Conservation (phyloP, 2,329 filamentous ascomycete species). For the Endoconidiophora laricicola region DNA sequence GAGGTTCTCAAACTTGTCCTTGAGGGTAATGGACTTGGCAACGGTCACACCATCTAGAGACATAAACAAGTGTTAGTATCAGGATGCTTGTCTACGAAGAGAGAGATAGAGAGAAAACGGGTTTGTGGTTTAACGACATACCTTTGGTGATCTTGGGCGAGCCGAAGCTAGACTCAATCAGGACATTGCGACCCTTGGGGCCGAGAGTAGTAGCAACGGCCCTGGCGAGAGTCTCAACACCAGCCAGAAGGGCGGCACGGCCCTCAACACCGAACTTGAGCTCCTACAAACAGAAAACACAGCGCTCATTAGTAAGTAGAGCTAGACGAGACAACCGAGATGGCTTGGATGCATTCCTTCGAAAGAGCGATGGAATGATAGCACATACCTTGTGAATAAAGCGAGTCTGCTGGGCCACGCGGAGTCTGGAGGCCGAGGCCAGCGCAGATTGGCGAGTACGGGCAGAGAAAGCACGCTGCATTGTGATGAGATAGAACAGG, state of each 20-base stretch:
- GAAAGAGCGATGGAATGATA: not conserved
- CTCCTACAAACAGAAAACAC: conserved; percentile 42
- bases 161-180: conserved; percentile 97
- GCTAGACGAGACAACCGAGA: not conserved
- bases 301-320: not conserved
- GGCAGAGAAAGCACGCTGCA: conserved; percentile 91
- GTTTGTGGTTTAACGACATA: conserved; percentile 26
- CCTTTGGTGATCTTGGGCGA: conserved; percentile 99
- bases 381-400: conserved; percentile 83
- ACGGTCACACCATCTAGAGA: conserved; percentile 67
- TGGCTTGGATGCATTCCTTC: not conserved
- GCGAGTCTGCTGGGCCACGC: conserved; percentile 68
- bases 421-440: conserved; percentile 49
- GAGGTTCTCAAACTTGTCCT: conserved; percentile 99
- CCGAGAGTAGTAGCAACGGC: conserved; percentile 92
- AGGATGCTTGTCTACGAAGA: not conserved
- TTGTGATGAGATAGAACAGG: conserved; percentile 33
- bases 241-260: conserved; percentile 72
- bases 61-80: conserved; percentile 16
- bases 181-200: conserved; percentile 93
- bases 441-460: conserved; percentile 65
- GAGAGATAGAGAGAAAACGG: not conserved
- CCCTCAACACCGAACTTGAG: conserved; percentile 96
- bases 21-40: conserved; percentile 73
- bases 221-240: conserved; percentile 92